These are phyloP conservation scores for Diplogelasinospora grovesii DNA, from an alignment of 495 filamentous ascomycete species.

Conservation along the genomic window DNA sequence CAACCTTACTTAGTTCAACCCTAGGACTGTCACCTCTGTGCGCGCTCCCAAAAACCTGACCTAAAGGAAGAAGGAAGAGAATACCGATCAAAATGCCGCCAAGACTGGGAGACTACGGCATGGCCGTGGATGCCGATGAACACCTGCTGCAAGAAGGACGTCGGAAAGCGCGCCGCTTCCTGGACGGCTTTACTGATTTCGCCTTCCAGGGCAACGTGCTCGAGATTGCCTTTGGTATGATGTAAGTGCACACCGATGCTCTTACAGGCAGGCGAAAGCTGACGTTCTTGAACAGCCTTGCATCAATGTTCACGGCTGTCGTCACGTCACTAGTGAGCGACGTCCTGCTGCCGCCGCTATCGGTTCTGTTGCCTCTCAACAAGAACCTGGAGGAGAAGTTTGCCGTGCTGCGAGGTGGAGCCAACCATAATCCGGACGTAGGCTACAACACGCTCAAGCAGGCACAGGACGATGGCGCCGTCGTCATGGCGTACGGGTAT, in stretches of 20 bases:
- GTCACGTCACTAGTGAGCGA: conserved; percentile 69
- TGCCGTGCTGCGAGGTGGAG: conserved; percentile 53
- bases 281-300: conserved; percentile 42
- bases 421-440: conserved; percentile 34
- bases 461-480: conserved; percentile 63
- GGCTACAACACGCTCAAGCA: conserved; percentile 65
- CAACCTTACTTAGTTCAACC: too few species aligned
- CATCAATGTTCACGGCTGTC: conserved; percentile 64
- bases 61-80: background rate
- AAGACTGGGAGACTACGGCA: conserved; percentile 22
- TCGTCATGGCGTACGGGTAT: conserved; percentile 66
- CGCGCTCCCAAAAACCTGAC: too few species aligned
- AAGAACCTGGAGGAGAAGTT: conserved; percentile 74
- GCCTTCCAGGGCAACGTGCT: conserved; percentile 69
- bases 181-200: conserved; percentile 61
- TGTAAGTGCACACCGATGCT: conserved; percentile 46
- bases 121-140: conserved; percentile 21
- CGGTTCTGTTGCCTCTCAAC: conserved; percentile 60
- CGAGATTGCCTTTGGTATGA: conserved; percentile 69
- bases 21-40: too few species aligned
- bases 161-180: conserved; percentile 36
- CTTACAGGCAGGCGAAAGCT: background rate
- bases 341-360: conserved; percentile 61
- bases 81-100: conserved; percentile 12
- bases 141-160: conserved; percentile 30